Base-by-base conservation (phyloP, 345 rosid genomes). In the Corchorus capsularis region DNA sequence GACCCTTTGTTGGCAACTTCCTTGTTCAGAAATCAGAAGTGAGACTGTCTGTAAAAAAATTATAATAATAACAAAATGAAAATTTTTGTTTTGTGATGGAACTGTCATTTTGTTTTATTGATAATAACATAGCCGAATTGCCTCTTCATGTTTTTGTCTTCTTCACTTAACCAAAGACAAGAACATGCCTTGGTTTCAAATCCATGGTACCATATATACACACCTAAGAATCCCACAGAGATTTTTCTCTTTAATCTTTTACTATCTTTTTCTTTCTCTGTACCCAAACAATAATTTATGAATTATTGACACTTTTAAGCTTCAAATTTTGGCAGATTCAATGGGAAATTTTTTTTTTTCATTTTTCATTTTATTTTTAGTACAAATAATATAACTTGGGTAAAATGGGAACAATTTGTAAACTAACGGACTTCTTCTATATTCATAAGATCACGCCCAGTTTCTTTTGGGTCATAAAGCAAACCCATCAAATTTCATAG, bases 81-180 rank as follows among this genome's bases (percentile, higher is more conserved):
- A 54, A 16, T 2, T 50, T 39, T 39, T 39, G 37, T 52, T 2
- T 50, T 16, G 19, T 9, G 72, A 69, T 41, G 14, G 20, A 43
- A 72, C 53, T 72, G 65, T 1, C 55, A 32, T 4, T 3, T 55
- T 56, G 22, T 72, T 56, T 72, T 57, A 41, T 43, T 22, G 17
- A n/a, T 4, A 19, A 64, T 53, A 54, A 43, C 53, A 56, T 6
- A 7, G 14, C 15, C 16, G 53, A 41, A 43, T 55, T 27, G 43
- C 57, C 47, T 19, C 41, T 72, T 19, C 75, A 55, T 41, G 63
- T 57, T 20, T 27, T 72, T 56, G 75, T 72, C 75, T 71, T 72
- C 75, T 55, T 39, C 63, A 6, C 15, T 14, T 13, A 20, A 53
- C 32, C 20, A 17, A 71, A 71, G 69, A 41, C 69, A 67, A 20